Percentiles rank a stretch among this genome's conserved stretches.
These are phyloP conservation scores for Colletotrichum lini DNA, from an alignment of 2,329 filamentous ascomycete species.

Conservation along the genomic window DNA sequence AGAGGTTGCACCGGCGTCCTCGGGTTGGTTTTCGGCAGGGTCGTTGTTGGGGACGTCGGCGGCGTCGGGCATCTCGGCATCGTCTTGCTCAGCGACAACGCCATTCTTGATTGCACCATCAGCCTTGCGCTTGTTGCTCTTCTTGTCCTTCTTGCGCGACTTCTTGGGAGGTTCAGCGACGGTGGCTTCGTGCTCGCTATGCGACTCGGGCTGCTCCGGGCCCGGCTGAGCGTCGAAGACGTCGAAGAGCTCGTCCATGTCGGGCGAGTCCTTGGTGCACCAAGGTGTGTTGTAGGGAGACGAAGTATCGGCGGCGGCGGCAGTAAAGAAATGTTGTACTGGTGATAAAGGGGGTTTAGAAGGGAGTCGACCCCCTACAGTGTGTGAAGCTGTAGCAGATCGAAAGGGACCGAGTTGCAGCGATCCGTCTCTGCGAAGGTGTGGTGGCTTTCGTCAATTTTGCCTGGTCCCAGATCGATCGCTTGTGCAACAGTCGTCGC, in stretches of 20 bases:
- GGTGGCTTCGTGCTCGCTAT: slow-evolving; percentile 60
- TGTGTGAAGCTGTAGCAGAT: neutral
- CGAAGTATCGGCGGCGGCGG: neutral
- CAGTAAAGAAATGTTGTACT: neutral
- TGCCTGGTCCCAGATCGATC: slow-evolving; percentile 19
- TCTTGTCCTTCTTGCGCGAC: slow-evolving; percentile 68
- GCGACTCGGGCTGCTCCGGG: slow-evolving; percentile 52
- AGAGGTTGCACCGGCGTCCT: slow-evolving; percentile 44
- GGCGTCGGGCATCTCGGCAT: slow-evolving; percentile 61
- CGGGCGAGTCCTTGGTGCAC: neutral
- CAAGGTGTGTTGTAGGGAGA: neutral
- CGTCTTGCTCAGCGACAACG: slow-evolving; percentile 52
- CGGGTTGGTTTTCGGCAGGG: slow-evolving; percentile 49
- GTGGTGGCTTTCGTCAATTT: slow-evolving; percentile 19
- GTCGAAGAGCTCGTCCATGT: slow-evolving; percentile 85
- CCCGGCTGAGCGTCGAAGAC: slow-evolving; percentile 81
- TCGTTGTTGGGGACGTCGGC: slow-evolving; percentile 58
- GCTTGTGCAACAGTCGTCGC: slow-evolving; percentile 27
- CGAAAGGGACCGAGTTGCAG: neutral
- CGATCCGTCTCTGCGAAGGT: neutral
- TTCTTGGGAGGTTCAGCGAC: slow-evolving; percentile 50
- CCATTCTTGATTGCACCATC: slow-evolving; percentile 80
- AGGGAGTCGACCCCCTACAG: neutral
- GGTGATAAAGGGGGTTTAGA: neutral
- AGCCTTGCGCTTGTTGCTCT: slow-evolving; percentile 88